These are phyloP conservation scores for Hortiboletus flavorubellus DNA, from an alignment of 768 basidiomycete genomes.

Conservation along the genomic window DNA sequence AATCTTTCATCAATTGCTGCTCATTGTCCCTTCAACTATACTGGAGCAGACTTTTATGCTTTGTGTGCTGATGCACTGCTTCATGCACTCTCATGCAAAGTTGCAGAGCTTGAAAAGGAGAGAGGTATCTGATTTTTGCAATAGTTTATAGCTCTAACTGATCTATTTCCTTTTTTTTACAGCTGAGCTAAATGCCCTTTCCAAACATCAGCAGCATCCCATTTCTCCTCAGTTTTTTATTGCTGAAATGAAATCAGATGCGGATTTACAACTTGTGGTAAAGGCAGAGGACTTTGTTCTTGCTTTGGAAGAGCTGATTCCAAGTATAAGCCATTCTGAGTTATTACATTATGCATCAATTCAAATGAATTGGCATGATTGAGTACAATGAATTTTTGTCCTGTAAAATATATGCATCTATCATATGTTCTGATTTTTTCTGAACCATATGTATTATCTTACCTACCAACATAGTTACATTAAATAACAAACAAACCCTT, in stretches of 20 bases:
- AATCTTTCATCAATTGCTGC: constrained; percentile 62
- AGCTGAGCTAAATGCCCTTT: constrained; percentile 44
- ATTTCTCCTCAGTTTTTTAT: constrained; percentile 91
- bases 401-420: too few relatives aligned
- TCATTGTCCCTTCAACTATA: constrained; percentile 87
- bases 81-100: constrained; percentile 89
- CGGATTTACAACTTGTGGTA: constrained; percentile 76
- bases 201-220: constrained; percentile 46
- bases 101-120: constrained; percentile 69
- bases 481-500: too few relatives aligned
- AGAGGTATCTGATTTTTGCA: constrained; percentile 46
- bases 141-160: too few relatives aligned
- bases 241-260: constrained; percentile 67
- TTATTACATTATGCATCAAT: constrained; percentile 80
- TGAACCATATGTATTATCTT: too few relatives aligned
- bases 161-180: background rate
- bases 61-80: constrained; percentile 96
- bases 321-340: constrained; percentile 82
- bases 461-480: too few relatives aligned
- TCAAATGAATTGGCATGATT: constrained; percentile 20
- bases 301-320: constrained; percentile 68
- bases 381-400: background rate
- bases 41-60: constrained; percentile 98
- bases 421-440: too few relatives aligned
- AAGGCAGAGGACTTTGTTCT: constrained; percentile 67